phyloP scores from a whole-genome alignment of 768 basidiomycete species.

The Multifurca ochricompacta region DNA sequence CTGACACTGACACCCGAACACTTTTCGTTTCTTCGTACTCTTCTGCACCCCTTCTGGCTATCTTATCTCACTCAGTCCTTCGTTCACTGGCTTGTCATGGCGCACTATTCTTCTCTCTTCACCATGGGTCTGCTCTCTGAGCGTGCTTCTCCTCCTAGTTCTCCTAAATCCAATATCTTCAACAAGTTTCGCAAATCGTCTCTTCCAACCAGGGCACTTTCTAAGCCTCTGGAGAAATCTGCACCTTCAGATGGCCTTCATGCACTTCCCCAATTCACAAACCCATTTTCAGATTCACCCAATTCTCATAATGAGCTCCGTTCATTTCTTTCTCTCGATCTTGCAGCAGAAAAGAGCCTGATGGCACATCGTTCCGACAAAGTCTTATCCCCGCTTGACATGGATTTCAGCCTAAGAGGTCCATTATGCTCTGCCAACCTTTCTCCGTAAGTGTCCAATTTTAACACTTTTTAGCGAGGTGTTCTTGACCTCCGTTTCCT shows the following conservation, averaged over 20 bases:
- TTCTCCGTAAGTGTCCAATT: conserved; percentile 1
- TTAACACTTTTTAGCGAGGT: not conserved
- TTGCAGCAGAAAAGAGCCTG: conserved; percentile 45
- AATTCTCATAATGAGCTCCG: conserved; percentile 25
- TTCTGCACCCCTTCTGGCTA: not conserved
- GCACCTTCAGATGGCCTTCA: not conserved
- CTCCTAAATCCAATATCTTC: conserved; percentile 7
- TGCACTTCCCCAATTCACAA: conserved; percentile 10
- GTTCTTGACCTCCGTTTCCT: not conserved
- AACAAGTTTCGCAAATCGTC: conserved; percentile 20
- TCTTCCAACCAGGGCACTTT: conserved; percentile 7
- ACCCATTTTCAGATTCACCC: conserved; percentile 10
- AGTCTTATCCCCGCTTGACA: conserved; percentile 31
- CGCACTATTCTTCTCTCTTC: conserved; percentile 19
- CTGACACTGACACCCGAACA: not conserved
- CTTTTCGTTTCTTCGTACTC: not conserved
- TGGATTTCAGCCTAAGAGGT: conserved; percentile 12
- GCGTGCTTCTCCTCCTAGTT: conserved; percentile 8
- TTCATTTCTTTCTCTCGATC: conserved; percentile 64
- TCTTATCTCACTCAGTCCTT: too few relatives aligned
- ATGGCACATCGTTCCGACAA: conserved; percentile 27
- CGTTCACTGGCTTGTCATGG: conserved; percentile 5
- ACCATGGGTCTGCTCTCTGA: conserved; percentile 20
- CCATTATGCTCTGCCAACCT: not conserved
- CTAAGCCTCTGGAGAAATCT: not conserved